Base-by-base conservation (phyloP, 2,329 filamentous ascomycete species). In the Huntiella moniliformis region DNA sequence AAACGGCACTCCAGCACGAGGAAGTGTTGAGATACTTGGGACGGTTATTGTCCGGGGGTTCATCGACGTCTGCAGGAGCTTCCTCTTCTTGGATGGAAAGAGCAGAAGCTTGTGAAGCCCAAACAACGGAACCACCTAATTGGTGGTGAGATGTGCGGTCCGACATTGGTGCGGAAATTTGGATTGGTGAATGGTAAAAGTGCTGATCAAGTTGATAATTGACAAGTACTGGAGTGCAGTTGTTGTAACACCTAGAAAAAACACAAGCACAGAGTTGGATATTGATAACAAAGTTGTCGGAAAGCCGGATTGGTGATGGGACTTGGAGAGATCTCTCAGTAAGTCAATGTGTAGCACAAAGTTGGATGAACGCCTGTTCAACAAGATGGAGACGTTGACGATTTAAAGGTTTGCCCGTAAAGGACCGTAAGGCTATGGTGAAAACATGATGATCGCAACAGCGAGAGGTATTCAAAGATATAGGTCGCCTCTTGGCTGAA, bases 41-140 rank as follows among this genome's bases (percentile, higher is more conserved):
- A 4, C 39, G 15, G 13, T 17, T 17, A 46, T 35, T 42, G 42
- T 52, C 51, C 44, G 51, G 51, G 11, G 51, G 51, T 38, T 52
- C 51, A 43, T 52, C 51, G 28, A 51, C 50, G 39, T 52, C 51
- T 17, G 51, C 47, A 34, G 42, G 31, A 38, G 43, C 40, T 13
- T 52, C 51, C 33, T 52, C 51, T 34, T 51, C 51, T 41, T 44
- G 28, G 40, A 45, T 34, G 18, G 44, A 44, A 28, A 47, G 38
- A 31, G 48, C 32, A 38, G 48, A 13, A 38, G 44, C 41, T 47
- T 47, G 49, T 36, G 51, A 51, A 31, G 47, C 36, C 51, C 49
- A 51, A 12, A 45, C 36, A 33, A 38, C 17, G 6, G 35, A 39
- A 36, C 44, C 44, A n/a, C 38, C 36, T 28, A 43, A 15, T 28